These are phyloP conservation scores for Alternaria sp. DNA, from an alignment of 2,329 filamentous ascomycete genomes.

Conservation along the genomic window DNA sequence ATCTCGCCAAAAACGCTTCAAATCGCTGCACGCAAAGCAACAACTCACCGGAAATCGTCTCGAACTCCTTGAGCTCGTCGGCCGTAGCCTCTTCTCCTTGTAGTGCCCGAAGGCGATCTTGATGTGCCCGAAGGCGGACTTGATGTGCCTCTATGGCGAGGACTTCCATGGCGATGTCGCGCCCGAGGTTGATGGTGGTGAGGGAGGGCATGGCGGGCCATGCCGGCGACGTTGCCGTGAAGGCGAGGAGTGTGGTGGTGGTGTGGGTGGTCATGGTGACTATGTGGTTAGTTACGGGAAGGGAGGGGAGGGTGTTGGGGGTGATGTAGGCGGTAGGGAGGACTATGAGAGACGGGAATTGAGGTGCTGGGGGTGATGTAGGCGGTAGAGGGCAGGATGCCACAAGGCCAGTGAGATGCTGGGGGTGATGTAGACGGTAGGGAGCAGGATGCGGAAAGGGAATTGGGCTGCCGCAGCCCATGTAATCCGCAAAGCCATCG, in stretches of 20 bases:
- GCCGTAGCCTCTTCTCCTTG: not conserved
- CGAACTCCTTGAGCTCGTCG: not conserved
- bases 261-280: not conserved
- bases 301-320: not conserved
- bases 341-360: too few species aligned
- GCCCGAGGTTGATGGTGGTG: not conserved
- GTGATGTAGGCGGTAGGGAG: not conserved
- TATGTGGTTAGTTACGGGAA: not conserved
- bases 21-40: not conserved
- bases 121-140: not conserved
- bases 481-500: not conserved
- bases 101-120: not conserved
- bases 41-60: not conserved
- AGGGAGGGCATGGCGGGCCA: not conserved
- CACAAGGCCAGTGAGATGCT: not conserved
- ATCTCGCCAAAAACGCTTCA: not conserved
- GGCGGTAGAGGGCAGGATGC: too few species aligned
- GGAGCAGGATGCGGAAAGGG: too few species aligned
- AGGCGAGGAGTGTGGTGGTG: not conserved
- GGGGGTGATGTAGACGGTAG: not conserved
- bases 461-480: not conserved
- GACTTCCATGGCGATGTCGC: not conserved
- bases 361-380: not conserved
- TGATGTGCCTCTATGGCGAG: not conserved
- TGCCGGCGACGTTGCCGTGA: not conserved